Conservation (phyloP, 1,284 basidiomycete species). For the Singerocomus inundabilis region DNA sequence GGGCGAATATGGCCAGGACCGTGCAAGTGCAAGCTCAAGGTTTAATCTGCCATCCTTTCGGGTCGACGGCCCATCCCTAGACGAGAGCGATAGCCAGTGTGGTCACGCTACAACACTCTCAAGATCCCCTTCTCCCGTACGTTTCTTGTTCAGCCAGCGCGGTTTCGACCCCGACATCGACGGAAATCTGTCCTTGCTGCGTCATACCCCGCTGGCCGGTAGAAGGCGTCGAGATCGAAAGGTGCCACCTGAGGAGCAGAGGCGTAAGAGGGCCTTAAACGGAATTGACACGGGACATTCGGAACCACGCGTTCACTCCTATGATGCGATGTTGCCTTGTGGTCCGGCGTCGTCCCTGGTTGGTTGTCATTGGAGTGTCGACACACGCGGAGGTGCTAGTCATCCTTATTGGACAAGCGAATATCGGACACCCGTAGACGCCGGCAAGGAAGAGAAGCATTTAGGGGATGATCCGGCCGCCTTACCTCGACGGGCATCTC, state of each 20-base stretch:
- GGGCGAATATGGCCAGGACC: background rate
- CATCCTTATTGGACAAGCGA: background rate
- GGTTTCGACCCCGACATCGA: background rate
- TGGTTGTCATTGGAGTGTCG: background rate
- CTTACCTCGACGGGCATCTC: background rate
- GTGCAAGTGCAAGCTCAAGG: conserved; percentile 13
- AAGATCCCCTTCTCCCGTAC: background rate
- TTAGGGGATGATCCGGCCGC: conserved; percentile 22
- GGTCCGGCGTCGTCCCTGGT: background rate
- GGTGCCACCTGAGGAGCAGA: background rate
- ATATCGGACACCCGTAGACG: background rate
- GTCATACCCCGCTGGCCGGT: background rate
- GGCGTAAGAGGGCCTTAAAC: background rate
- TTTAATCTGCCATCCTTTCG: conserved; percentile 21
- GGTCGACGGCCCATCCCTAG: conserved; percentile 20
- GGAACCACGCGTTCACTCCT: background rate
- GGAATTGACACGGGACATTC: background rate
- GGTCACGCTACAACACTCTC: conserved; percentile 1
- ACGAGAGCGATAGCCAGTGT: background rate
- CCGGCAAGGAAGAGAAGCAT: background rate
- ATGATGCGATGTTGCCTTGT: conserved; percentile 2
- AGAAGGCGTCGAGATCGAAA: background rate
- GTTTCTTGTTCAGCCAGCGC: background rate
- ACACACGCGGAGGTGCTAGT: background rate
- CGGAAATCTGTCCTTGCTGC: background rate